Percentiles rank a stretch among this genome's conserved stretches.
phyloP scores from a whole-genome alignment of 2,329 filamentous ascomycete genomes.

The Penicillium sp. region DNA sequence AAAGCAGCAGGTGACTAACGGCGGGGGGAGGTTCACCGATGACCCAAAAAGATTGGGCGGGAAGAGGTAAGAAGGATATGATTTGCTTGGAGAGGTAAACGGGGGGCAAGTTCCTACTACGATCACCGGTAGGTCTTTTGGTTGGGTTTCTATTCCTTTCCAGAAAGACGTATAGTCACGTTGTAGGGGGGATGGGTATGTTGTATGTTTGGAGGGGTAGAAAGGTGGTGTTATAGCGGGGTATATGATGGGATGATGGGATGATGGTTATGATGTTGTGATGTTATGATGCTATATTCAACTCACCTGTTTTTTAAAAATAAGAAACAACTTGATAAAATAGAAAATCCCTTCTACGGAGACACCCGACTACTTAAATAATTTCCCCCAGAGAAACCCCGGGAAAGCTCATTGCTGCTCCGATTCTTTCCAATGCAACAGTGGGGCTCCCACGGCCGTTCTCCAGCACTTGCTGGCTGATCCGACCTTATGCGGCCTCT shows the following conservation, averaged over 20 bases:
- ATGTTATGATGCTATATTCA: slow-evolving; percentile 1
- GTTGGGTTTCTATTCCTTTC: slow-evolving; percentile 7
- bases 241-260: slow-evolving; percentile 15
- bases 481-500: slow-evolving; percentile 28
- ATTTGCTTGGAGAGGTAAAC: slow-evolving; percentile 22
- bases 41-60: slow-evolving; percentile 39
- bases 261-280: slow-evolving; percentile 1
- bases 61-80: slow-evolving; percentile 19
- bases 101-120: slow-evolving; percentile 18
- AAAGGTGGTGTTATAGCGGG: slow-evolving; percentile 21
- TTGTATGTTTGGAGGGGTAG: slow-evolving; percentile 5
- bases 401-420: slow-evolving; percentile 35
- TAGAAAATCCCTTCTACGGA: slow-evolving; percentile 12
- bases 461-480: slow-evolving; percentile 32
- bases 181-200: neutral
- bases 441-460: slow-evolving; percentile 35
- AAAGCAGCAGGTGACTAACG: slow-evolving; percentile 32
- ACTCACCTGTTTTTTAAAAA: slow-evolving; percentile 20
- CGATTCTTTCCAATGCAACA: slow-evolving; percentile 41
- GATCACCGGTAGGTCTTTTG: slow-evolving; percentile 16
- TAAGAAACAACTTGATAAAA: slow-evolving; percentile 14
- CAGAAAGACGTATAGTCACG: slow-evolving; percentile 13
- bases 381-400: slow-evolving; percentile 14
- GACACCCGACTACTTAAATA: slow-evolving; percentile 29
- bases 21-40: slow-evolving; percentile 42